phyloP scores from a whole-genome alignment of 495 filamentous ascomycete genomes.

The Penicillium turbatum region DNA sequence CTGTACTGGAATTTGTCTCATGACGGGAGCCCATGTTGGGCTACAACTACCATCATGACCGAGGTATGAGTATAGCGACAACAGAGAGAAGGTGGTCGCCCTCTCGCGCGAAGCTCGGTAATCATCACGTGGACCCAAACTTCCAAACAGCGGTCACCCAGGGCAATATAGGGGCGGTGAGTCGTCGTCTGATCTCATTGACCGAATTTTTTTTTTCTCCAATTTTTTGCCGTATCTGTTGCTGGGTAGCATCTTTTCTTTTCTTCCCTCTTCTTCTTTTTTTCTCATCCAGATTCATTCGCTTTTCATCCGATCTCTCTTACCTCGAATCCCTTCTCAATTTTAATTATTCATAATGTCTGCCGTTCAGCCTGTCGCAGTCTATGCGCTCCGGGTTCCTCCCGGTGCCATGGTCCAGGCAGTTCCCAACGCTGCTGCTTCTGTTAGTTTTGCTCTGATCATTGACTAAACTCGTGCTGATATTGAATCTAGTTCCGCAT shows the following conservation, averaged over 20 bases:
- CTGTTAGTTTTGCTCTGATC: conserved; percentile 54
- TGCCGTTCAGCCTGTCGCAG: conserved; percentile 66
- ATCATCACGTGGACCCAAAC: conserved; percentile 18
- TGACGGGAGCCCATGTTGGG: conserved; percentile 74
- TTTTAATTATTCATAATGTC: conserved; percentile 40
- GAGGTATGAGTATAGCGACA: conserved; percentile 1
- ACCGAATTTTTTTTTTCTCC: conserved; percentile 16
- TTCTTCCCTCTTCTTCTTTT: conserved; percentile 9
- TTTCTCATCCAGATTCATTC: conserved; percentile 28
- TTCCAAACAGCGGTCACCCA: conserved; percentile 17
- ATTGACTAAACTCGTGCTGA: conserved; percentile 18
- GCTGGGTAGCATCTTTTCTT: conserved; percentile 27
- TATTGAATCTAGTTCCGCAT: conserved; percentile 68
- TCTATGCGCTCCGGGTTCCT: conserved; percentile 87
- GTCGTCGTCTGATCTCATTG: conserved; percentile 10
- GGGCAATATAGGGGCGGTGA: conserved; percentile 25
- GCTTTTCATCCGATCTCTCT: conserved; percentile 12
- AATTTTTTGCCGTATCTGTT: conserved; percentile 10
- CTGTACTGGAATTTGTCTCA: conserved; percentile 67
- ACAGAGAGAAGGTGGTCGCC: not conserved
- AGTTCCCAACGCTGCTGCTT: conserved; percentile 67
- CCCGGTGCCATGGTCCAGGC: conserved; percentile 72
- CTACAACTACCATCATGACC: conserved; percentile 22
- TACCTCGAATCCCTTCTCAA: not conserved
- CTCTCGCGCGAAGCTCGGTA: conserved; percentile 8